Base-by-base conservation (phyloP, 768 basidiomycete genomes). In the Astraeus odoratus region DNA sequence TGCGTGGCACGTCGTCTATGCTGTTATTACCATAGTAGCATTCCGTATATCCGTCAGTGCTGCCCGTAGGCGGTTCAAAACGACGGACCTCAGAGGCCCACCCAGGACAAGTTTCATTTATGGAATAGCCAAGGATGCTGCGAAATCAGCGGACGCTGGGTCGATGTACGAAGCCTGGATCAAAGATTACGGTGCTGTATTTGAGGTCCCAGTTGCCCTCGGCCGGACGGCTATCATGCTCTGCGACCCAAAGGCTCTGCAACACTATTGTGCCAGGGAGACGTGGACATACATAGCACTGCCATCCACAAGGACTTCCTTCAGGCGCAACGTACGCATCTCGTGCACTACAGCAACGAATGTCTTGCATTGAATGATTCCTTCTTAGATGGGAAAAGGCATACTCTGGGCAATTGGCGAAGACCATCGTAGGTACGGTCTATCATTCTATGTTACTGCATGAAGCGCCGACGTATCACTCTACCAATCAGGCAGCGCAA, bases 211-310 rank as follows among this genome's bases (percentile, higher is more conserved):
- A 0, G 51, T 51, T 0, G 48, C 58, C 0, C 48, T 76, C 5
- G 72, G 71, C 0, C 52, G 62, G 0, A 57, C 42, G 9, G 51
- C 51, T 3, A 51, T 77, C 18, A 52, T 73, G 3, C 56, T 76
- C 4, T 63, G 66, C 39, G 76, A 77, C 43, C 71, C 72, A 0
- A 76, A 70, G 52, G 77, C 79, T 0, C 58, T 74, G n/a, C 63
- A 69, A 0, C 75, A 81, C 48, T 68, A 77, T 29, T 76, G 68
- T 45, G 63, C 71, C 0, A 67, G 60, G 43, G 78, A 80, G 39
- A 73, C 76, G 0, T 74, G 53, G 59, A 57, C 60, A 0, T 67
- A 66, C 20, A 26, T 54, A 10, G 42, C 50, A 6, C 59, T 54
- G 20, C 65, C 51, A 44, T 50, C 50, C 18, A 52, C 10, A 26